phyloP scores from a whole-genome alignment of 208 protist genomes.

The Acanthamoeba lenticulata region DNA sequence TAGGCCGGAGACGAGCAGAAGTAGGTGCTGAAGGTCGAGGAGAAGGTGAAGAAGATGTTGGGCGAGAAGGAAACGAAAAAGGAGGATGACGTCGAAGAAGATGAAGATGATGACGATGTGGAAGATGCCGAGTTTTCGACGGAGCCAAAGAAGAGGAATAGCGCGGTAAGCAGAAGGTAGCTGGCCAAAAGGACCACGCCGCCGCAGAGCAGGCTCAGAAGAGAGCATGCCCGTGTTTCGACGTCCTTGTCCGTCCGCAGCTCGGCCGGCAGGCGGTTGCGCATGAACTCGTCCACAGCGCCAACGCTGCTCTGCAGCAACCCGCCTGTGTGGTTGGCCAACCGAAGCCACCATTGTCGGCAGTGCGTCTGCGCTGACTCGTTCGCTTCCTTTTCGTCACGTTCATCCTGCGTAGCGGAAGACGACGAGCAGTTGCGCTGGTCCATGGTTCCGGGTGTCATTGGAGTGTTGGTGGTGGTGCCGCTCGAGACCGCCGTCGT shows the following conservation, averaged over 20 bases:
- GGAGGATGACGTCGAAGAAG: neutral
- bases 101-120: neutral
- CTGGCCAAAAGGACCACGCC: neutral
- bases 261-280: neutral
- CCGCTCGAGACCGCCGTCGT: too few relatives aligned
- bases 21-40: neutral
- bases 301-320: neutral
- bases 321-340: neutral
- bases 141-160: neutral
- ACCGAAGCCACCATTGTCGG: too few relatives aligned
- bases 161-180: neutral
- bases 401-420: too few relatives aligned
- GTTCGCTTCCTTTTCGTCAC: too few relatives aligned
- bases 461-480: too few relatives aligned
- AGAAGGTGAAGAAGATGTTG: constrained; percentile 9
- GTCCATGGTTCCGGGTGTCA: too few relatives aligned
- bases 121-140: neutral
- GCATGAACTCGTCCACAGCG: neutral
- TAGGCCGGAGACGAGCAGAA: neutral
- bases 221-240: neutral
- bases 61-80: neutral
- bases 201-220: neutral
- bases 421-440: too few relatives aligned
- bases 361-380: neutral
- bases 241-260: neutral